A percentile compares a stretch with the other conserved stretches of the same genome.
Conservation (phyloP, 257 asterid genomes). For the Buddleja alternifolia region DNA sequence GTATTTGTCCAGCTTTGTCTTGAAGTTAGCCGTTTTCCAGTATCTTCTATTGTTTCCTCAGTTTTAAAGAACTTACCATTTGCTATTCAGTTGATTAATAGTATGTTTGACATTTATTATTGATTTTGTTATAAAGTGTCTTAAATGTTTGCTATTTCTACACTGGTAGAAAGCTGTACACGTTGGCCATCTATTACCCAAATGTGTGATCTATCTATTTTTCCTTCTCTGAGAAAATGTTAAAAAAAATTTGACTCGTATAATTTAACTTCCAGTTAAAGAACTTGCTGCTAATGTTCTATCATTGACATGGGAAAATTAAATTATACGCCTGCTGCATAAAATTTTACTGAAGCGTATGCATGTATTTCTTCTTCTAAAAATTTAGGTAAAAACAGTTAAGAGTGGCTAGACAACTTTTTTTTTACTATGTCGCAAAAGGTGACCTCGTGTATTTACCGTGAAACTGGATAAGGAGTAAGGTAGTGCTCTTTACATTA, state of each 20-base stretch:
- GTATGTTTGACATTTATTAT: background rate
- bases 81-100: background rate
- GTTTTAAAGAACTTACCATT: background rate
- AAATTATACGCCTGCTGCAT: background rate
- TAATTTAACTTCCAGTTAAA: constrained; percentile 10
- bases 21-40: background rate
- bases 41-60: constrained; percentile 6
- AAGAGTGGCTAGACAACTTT: too few relatives aligned
- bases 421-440: too few relatives aligned
- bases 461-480: too few relatives aligned
- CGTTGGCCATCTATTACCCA: background rate
- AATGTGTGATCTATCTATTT: background rate
- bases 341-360: background rate
- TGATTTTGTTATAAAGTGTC: background rate
- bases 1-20: constrained; percentile 38
- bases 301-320: too few relatives aligned
- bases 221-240: background rate
- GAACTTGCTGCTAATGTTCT: constrained; percentile 22
- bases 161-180: too few relatives aligned
- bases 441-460: too few relatives aligned
- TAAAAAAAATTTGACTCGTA: background rate
- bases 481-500: too few relatives aligned
- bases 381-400: too few relatives aligned
- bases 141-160: background rate
- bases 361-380: background rate